A percentile compares a stretch with the other conserved stretches of the same genome.
Conservation (phyloP, 495 filamentous ascomycete species). For the Aspergillus avenaceus region DNA sequence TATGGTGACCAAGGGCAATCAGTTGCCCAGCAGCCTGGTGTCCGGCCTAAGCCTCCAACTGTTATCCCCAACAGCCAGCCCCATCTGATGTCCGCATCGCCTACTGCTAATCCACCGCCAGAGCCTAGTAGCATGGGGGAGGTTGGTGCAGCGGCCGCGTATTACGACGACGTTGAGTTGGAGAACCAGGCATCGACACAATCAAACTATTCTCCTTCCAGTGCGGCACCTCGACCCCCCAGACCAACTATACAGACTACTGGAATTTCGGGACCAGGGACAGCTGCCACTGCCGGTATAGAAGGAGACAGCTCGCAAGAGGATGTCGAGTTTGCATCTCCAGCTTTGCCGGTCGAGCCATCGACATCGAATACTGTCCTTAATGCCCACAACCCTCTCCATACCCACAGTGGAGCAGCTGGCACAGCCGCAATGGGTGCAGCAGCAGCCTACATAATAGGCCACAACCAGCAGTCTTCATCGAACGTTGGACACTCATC, state of each 20-base stretch:
- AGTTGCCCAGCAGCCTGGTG: conserved; percentile 56
- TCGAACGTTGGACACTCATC: conserved; percentile 27
- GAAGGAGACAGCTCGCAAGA: conserved; percentile 18
- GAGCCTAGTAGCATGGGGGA: conserved; percentile 49
- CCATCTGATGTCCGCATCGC: conserved; percentile 48
- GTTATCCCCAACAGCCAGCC: conserved; percentile 49
- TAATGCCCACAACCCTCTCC: conserved; percentile 22
- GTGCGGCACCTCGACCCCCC: conserved; percentile 20
- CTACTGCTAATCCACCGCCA: conserved; percentile 42
- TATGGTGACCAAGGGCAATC: conserved; percentile 64
- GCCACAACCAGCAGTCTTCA: conserved; percentile 36
- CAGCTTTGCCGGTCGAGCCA: conserved; percentile 8
- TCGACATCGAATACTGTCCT: conserved; percentile 18
- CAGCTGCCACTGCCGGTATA: conserved; percentile 25
- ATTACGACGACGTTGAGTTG: conserved; percentile 29
- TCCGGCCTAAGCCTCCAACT: conserved; percentile 48
- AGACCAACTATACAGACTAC: conserved; percentile 25
- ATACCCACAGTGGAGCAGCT: conserved; percentile 33
- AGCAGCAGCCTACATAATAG: conserved; percentile 46
- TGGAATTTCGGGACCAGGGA: conserved; percentile 19
- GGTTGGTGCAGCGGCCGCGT: conserved; percentile 49
- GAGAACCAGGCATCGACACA: conserved; percentile 10
- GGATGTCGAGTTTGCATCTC: conserved; percentile 14
- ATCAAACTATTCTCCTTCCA: conserved; percentile 4
- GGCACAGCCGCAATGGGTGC: conserved; percentile 44